These are phyloP conservation scores for Trametes versicolor DNA, from an alignment of 1,284 basidiomycete genomes.

Conservation along the genomic window DNA sequence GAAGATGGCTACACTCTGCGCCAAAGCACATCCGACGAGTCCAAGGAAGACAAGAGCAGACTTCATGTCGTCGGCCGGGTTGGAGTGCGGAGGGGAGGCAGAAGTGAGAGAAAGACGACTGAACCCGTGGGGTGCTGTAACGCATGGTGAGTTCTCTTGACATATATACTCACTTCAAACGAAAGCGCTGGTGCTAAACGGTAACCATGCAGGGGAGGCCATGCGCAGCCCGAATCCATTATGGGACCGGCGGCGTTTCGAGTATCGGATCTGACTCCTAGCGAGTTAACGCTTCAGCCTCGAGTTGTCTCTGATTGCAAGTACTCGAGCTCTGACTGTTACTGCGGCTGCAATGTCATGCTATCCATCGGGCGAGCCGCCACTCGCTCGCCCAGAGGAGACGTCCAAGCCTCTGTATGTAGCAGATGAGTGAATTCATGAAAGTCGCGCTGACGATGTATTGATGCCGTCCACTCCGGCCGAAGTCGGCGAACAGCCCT, in stretches of 20 bases:
- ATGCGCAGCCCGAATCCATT: neutral
- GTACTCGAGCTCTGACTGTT: too few relatives aligned
- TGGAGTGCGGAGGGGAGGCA: neutral
- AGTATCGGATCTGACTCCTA: neutral
- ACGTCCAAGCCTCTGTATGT: too few relatives aligned
- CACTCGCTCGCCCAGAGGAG: too few relatives aligned
- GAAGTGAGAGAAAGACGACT: neutral
- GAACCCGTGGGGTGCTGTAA: neutral
- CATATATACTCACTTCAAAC: neutral
- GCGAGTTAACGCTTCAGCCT: neutral
- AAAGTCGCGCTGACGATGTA: neutral
- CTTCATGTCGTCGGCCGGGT: conserved; percentile 15
- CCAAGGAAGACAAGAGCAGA: conserved; percentile 15
- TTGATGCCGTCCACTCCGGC: neutral
- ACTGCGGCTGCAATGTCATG: too few relatives aligned
- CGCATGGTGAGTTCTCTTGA: neutral
- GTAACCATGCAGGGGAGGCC: conserved; percentile 1
- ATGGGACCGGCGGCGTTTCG: neutral
- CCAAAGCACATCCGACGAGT: conserved; percentile 41
- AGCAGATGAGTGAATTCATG: neutral
- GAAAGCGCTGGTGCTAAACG: neutral
- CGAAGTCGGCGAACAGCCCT: neutral
- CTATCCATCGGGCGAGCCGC: too few relatives aligned
- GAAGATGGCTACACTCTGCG: conserved; percentile 52
- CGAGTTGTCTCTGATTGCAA: too few relatives aligned